A percentile compares a stretch with the other conserved stretches of the same genome.
Evolutionary conservation across 495 filamentous ascomycete genomes (phyloP).

Genomic region (Articulospora tetracladia): DNA sequence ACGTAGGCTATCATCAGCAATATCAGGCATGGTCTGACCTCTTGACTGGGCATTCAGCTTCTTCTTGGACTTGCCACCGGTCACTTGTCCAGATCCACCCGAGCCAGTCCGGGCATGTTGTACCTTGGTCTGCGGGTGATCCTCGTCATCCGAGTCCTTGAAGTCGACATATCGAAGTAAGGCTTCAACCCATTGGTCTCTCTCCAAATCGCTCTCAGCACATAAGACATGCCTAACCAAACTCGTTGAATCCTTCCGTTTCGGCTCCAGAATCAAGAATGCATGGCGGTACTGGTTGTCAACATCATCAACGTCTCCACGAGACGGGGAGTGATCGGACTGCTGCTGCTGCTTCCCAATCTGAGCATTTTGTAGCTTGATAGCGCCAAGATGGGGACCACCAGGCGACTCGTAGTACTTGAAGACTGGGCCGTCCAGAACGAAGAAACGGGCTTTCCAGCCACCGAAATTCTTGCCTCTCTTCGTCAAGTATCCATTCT

Average conservation of each 20-base stretch:
- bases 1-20: slow-evolving; percentile 54
- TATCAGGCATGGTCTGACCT: slow-evolving; percentile 23
- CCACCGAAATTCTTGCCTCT: slow-evolving; percentile 97
- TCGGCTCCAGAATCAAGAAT: slow-evolving; percentile 90
- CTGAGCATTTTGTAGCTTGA: slow-evolving; percentile 85
- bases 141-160: slow-evolving; percentile 55
- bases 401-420: slow-evolving; percentile 90
- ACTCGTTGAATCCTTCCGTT: slow-evolving; percentile 89
- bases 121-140: slow-evolving; percentile 25
- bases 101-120: slow-evolving; percentile 28
- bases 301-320: slow-evolving; percentile 58
- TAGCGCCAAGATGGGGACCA: slow-evolving; percentile 85
- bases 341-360: slow-evolving; percentile 77
- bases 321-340: slow-evolving; percentile 57
- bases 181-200: slow-evolving; percentile 90
- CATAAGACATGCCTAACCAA: slow-evolving; percentile 93
- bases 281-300: slow-evolving; percentile 97
- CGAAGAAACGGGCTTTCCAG: slow-evolving; percentile 96
- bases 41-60: slow-evolving; percentile 35
- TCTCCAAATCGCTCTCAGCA: slow-evolving; percentile 88
- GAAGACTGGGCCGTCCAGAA: slow-evolving; percentile 83
- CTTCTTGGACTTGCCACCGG: slow-evolving; percentile 45
- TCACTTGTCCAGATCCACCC: slow-evolving; percentile 30
- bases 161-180: slow-evolving; percentile 87
- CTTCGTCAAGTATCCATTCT: slow-evolving; percentile 93